Evolutionary conservation across 2,329 filamentous ascomycete genomes (phyloP).

Genomic region (Pseudovirgaria hyperparasitica): DNA sequence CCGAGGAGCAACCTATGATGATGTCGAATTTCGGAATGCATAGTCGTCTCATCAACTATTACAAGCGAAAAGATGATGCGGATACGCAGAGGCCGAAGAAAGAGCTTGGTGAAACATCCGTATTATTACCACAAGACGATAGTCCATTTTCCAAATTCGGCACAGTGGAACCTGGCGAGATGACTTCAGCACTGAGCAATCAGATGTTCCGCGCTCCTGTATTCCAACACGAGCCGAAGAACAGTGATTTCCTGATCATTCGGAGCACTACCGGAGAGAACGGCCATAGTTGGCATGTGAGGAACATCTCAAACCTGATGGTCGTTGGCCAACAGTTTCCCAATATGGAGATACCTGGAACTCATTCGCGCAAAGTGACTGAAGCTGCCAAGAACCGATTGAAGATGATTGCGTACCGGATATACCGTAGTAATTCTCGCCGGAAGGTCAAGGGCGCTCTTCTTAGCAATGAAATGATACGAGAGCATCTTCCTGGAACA

Average conservation of each 20-base stretch:
- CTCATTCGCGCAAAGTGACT: constrained; percentile 87
- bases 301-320: constrained; percentile 82
- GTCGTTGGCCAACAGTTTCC: constrained; percentile 90
- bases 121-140: constrained; percentile 84
- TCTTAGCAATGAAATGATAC: constrained; percentile 54
- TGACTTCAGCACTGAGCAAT: constrained; percentile 83
- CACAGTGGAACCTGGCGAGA: constrained; percentile 80
- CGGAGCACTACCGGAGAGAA: constrained; percentile 66
- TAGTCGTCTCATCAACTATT: constrained; percentile 91
- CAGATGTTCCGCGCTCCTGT: constrained; percentile 91
- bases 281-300: constrained; percentile 71
- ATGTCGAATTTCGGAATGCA: constrained; percentile 98
- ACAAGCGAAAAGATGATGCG: constrained; percentile 68
- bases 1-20: constrained; percentile 82
- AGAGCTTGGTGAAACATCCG: constrained; percentile 78
- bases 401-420: constrained; percentile 88
- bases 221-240: constrained; percentile 69
- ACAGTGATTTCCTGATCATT: constrained; percentile 76
- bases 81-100: constrained; percentile 63
- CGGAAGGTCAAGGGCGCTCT: constrained; percentile 63
- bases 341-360: constrained; percentile 80
- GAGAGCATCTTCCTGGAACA: constrained; percentile 73
- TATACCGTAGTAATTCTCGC: constrained; percentile 64
- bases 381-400: constrained; percentile 94
- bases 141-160: constrained; percentile 95